phyloP scores from a whole-genome alignment of 2,329 filamentous ascomycete genomes.

The Stylonectria norvegica region DNA sequence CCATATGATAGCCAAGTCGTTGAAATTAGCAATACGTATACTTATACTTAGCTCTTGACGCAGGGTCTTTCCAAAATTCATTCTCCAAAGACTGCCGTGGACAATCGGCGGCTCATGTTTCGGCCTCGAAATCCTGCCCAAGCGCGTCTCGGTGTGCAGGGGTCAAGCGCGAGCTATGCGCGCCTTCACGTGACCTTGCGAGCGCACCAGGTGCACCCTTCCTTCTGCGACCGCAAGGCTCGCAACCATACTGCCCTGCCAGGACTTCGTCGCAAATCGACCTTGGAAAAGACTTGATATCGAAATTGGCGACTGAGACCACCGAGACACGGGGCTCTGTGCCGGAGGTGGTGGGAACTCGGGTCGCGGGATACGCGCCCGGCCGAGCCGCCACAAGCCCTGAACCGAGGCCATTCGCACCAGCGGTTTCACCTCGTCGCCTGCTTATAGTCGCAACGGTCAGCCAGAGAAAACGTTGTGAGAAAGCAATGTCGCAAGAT shows the following conservation, averaged over 20 bases:
- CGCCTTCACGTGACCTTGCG: constrained; percentile 21
- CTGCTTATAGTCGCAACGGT: no score
- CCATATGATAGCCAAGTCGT: constrained; percentile 1
- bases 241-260: constrained; percentile 5
- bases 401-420: constrained; percentile 10
- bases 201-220: constrained; percentile 5
- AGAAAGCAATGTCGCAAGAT: no score
- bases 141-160: constrained; percentile 10
- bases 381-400: constrained; percentile 9
- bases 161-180: constrained; percentile 7
- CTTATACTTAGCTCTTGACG: neutral
- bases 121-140: neutral
- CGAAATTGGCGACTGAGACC: constrained; percentile 3
- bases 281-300: neutral
- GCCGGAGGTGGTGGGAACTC: constrained; percentile 3
- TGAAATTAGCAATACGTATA: neutral
- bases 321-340: constrained; percentile 13
- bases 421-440: constrained; percentile 14
- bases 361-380: constrained; percentile 3
- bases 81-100: neutral
- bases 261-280: constrained; percentile 15
- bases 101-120: constrained; percentile 8
- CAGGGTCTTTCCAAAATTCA: neutral
- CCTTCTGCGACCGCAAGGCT: constrained; percentile 2
- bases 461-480: no score